phyloP scores from a whole-genome alignment of 768 basidiomycete species.

The Suillus alpinus region DNA sequence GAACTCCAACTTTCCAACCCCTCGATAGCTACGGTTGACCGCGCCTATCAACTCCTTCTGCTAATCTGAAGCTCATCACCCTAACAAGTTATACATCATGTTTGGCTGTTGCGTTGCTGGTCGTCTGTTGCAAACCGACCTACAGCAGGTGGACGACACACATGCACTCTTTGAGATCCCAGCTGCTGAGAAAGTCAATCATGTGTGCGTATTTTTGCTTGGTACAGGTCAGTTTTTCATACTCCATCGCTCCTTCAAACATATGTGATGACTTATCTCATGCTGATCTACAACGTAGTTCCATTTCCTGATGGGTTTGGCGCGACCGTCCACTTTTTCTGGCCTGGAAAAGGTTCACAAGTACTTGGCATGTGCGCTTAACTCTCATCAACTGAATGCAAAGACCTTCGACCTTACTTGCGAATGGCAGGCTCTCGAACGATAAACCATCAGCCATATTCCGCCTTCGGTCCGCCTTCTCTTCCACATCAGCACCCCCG shows the following conservation, averaged over 20 bases:
- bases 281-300: conserved; percentile 37
- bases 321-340: conserved; percentile 81
- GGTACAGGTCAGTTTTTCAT: conserved; percentile 57
- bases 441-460: conserved; percentile 90
- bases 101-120: conserved; percentile 82
- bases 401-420: not conserved
- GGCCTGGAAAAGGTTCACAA: conserved; percentile 86
- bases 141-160: conserved; percentile 79
- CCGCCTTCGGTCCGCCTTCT: conserved; percentile 68
- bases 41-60: not conserved
- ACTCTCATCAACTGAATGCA: not conserved
- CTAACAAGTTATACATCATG: conserved; percentile 37
- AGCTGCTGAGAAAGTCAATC: conserved; percentile 72
- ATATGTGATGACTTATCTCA: conserved; percentile 46
- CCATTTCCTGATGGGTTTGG: conserved; percentile 84
- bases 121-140: conserved; percentile 73
- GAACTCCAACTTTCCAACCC: not conserved
- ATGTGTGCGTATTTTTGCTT: conserved; percentile 80
- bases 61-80: not conserved
- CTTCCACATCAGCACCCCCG: conserved; percentile 28
- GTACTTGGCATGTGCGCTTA: conserved; percentile 73
- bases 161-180: conserved; percentile 79
- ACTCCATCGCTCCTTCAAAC: not conserved
- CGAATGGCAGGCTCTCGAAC: conserved; percentile 67
- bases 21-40: not conserved